Evolutionary conservation across 441 rosid species (phyloP).

Genomic region (Populus hybrid): DNA sequence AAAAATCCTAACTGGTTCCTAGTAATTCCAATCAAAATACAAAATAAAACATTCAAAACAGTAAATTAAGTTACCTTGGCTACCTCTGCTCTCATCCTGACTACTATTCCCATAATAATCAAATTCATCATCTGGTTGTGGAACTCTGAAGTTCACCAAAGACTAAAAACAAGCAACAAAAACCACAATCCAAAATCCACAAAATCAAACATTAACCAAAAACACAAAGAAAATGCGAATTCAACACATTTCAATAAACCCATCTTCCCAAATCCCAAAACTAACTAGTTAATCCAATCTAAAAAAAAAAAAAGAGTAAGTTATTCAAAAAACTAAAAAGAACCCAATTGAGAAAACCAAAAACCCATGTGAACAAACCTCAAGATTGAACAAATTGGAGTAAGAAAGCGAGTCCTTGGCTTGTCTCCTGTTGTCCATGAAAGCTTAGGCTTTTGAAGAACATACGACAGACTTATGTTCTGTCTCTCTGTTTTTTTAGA

Average conservation of each 20-base stretch:
- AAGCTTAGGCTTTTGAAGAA: neutral
- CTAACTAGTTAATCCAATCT: constrained; percentile 16
- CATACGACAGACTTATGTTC: neutral
- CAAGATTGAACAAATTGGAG: constrained; percentile 90
- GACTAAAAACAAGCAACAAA: constrained; percentile 54
- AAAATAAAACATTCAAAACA: neutral
- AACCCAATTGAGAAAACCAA: constrained; percentile 21
- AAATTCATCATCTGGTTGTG: constrained; percentile 84
- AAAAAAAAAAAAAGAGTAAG: neutral
- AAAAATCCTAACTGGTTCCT: constrained; percentile 8
- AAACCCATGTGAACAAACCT: constrained; percentile 49
- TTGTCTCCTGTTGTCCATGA: constrained; percentile 74
- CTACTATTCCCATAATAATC: constrained; percentile 95
- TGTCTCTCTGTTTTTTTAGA: neutral
- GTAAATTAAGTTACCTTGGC: constrained; percentile 61
- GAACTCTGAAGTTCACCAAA: constrained; percentile 85
- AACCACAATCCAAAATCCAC: constrained; percentile 14
- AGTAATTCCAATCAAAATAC: constrained; percentile 14
- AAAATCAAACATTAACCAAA: constrained; percentile 11
- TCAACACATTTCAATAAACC: neutral
- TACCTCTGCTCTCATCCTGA: constrained; percentile 96
- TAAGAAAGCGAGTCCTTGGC: constrained; percentile 59
- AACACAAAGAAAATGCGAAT: constrained; percentile 19
- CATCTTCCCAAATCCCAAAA: neutral
- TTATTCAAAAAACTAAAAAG: neutral